These are phyloP conservation scores for Chaetoscypha palmicola DNA, from an alignment of 2,329 filamentous ascomycete species.

Conservation along the genomic window DNA sequence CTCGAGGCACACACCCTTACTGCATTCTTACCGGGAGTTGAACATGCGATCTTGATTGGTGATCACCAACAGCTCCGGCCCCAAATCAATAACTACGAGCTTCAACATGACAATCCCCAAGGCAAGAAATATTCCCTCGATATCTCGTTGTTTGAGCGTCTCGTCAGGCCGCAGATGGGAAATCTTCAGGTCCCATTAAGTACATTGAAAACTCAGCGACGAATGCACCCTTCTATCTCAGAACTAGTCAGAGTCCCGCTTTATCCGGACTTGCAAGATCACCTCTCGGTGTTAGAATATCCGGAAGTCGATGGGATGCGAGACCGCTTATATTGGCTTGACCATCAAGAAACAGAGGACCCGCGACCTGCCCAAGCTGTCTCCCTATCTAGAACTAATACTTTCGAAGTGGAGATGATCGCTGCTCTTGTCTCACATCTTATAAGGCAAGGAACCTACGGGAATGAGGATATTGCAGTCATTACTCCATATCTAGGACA, in stretches of 20 bases:
- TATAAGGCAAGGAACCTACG: constrained; percentile 56
- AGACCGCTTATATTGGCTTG: constrained; percentile 51
- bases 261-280: constrained; percentile 51
- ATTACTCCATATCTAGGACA: constrained; percentile 60
- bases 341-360: constrained; percentile 47
- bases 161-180: constrained; percentile 31
- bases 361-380: constrained; percentile 47
- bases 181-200: constrained; percentile 27
- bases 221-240: constrained; percentile 60
- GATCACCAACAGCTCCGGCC: constrained; percentile 39
- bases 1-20: constrained; percentile 28
- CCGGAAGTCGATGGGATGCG: constrained; percentile 48
- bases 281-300: constrained; percentile 32
- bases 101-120: constrained; percentile 15
- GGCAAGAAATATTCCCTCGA: constrained; percentile 39
- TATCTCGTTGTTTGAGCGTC: constrained; percentile 44
- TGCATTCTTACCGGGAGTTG: constrained; percentile 32
- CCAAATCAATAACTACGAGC: constrained; percentile 20
- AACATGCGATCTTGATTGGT: constrained; percentile 37
- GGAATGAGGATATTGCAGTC: constrained; percentile 56
- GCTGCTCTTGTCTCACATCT: constrained; percentile 57
- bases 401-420: constrained; percentile 57
- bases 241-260: constrained; percentile 48
- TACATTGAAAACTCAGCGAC: constrained; percentile 49
- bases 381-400: constrained; percentile 53